Base-by-base conservation (phyloP, 768 basidiomycete species). In the Jaapia argillacea region DNA sequence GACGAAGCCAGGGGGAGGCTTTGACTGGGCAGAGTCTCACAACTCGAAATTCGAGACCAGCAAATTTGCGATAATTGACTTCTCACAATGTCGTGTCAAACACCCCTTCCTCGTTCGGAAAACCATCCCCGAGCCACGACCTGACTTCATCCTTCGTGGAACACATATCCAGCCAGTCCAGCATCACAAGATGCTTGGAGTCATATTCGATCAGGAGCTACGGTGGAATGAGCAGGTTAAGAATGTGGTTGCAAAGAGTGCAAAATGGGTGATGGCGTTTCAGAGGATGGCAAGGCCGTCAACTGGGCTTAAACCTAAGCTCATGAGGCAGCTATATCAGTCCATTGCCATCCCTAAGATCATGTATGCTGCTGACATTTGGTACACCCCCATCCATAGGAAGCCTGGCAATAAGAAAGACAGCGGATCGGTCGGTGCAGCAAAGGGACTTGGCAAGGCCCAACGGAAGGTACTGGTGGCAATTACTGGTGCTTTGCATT, bases 1-100 rank as follows among this genome's bases (percentile, higher is more conserved):
- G 35, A 43, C 54, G 3, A 25, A 44, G 7, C 4, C 18, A 3
- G 50, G 33, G 0, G 62, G 63, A 3, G 57, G 41, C 6, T 48
- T 55, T 6, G 40, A 57, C 1, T 65, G 64, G 62, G 45, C 51
- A 1, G 1, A 7, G 0, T 26, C 36, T 0, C 63, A 63, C 46
- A 59, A 62, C 51, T 64, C 55, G 0, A 43, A 42, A 20, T 66
- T 61, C 39, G 59, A 63, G 40, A 44, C 62, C 1, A 43, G 47
- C 22, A 68, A 69, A 49, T 43, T 57, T 0, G 58, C 51, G 7
- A 39, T 60, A 0, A 54, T 61, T 36, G 57, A 62, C 49, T 56
- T 54, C 40, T 45, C 54, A 7, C 10, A 21, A 22, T 7, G 10
- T 13, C 37, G 37, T 7, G 37, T 22, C 31, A 33, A 33, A 33